Evolutionary conservation across 768 basidiomycete genomes (phyloP).

Genomic region (Trametes maxima): DNA sequence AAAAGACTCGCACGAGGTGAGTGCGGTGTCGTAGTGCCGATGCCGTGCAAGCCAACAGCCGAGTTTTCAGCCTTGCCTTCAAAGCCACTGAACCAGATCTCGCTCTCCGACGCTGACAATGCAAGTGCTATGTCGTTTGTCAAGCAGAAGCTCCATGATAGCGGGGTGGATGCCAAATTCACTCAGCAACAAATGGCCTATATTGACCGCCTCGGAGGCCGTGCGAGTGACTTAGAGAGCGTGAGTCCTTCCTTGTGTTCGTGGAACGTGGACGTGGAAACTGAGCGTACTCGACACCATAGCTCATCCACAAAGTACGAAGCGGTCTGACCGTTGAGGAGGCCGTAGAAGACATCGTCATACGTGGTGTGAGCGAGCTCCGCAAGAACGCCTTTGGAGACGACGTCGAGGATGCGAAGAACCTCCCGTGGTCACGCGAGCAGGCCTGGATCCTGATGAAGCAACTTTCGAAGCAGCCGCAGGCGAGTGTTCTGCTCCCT

Average conservation of each 20-base stretch:
- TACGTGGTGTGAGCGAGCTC: constrained; percentile 76
- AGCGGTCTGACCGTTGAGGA: constrained; percentile 71
- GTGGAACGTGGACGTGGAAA: neutral
- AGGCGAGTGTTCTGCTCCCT: constrained; percentile 36
- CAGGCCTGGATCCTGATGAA: constrained; percentile 88
- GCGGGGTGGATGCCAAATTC: constrained; percentile 54
- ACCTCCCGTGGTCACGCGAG: constrained; percentile 78
- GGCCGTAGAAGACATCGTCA: constrained; percentile 89
- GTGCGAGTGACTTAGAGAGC: constrained; percentile 86
- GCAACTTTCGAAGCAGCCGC: constrained; percentile 64
- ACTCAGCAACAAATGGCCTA: constrained; percentile 55
- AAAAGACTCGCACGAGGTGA: constrained; percentile 83
- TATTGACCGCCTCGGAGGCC: constrained; percentile 82
- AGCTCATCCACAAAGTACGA: constrained; percentile 87
- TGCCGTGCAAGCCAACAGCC: neutral
- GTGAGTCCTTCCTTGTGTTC: constrained; percentile 45
- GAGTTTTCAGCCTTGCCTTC: constrained; percentile 68
- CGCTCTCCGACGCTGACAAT: constrained; percentile 84
- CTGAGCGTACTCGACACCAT: neutral
- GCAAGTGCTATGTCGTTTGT: constrained; percentile 81
- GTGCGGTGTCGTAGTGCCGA: neutral
- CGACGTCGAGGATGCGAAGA: constrained; percentile 85
- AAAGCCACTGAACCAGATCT: constrained; percentile 78
- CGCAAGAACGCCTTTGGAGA: constrained; percentile 94
- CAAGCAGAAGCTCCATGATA: constrained; percentile 70